Evolutionary conservation across 768 basidiomycete genomes (phyloP).

Genomic region (Trametes gibbosa): DNA sequence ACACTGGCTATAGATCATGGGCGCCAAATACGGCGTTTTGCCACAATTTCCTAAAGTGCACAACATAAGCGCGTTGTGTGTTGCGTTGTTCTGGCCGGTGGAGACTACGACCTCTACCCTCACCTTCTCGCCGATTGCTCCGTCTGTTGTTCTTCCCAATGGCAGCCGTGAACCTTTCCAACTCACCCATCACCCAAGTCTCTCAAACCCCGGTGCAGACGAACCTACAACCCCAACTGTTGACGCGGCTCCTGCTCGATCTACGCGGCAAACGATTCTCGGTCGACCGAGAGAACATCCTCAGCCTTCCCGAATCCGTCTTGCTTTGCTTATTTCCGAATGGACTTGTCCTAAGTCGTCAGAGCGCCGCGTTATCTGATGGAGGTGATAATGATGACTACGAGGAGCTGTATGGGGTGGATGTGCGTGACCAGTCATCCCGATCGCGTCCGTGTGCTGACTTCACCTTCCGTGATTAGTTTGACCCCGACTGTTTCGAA

Average conservation of each 20-base stretch:
- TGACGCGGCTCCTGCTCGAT: slow-evolving; percentile 88
- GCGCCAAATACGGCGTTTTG: not conserved
- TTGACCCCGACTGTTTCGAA: slow-evolving; percentile 95
- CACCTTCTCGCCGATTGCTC: not conserved
- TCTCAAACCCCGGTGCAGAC: slow-evolving; percentile 62
- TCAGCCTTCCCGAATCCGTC: slow-evolving; percentile 97
- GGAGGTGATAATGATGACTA: slow-evolving; percentile 74
- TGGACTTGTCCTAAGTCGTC: slow-evolving; percentile 88
- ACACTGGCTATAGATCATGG: no score
- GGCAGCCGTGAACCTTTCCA: slow-evolving; percentile 27
- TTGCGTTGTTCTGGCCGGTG: slow-evolving; percentile 1
- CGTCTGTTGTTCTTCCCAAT: slow-evolving; percentile 12
- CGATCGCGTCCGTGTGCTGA: slow-evolving; percentile 5
- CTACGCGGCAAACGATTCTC: slow-evolving; percentile 88
- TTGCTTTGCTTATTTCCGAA: slow-evolving; percentile 96
- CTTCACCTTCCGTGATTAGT: slow-evolving; percentile 45
- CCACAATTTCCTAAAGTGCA: not conserved
- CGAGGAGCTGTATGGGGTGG: slow-evolving; percentile 94
- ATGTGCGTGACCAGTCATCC: slow-evolving; percentile 58
- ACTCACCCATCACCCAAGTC: slow-evolving; percentile 50
- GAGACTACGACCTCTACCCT: slow-evolving; percentile 2
- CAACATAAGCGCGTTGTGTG: not conserved
- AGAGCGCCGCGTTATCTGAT: slow-evolving; percentile 72
- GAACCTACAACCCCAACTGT: slow-evolving; percentile 80
- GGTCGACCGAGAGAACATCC: slow-evolving; percentile 95